Evolutionary conservation across 345 rosid species (phyloP).

Genomic region (Geranium brycei): DNA sequence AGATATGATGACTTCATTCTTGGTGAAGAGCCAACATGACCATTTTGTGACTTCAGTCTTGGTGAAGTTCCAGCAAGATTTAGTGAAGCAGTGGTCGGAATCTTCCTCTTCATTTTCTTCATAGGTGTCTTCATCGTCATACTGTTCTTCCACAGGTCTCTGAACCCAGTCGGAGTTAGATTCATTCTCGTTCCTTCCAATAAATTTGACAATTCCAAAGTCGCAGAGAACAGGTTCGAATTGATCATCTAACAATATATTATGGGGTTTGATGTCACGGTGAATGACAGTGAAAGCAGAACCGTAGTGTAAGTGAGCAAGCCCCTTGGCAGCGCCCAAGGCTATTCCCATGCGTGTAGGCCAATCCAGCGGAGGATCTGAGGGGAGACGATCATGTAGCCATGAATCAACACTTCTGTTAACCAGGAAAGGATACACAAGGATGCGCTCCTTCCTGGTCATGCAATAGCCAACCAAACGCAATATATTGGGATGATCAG

Average conservation of each 20-base stretch:
- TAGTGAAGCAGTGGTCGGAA: too few relatives aligned
- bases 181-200: neutral
- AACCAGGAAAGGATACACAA: slow-evolving; percentile 6
- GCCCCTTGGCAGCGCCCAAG: slow-evolving; percentile 3
- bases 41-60: too few relatives aligned
- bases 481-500: neutral
- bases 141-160: too few relatives aligned
- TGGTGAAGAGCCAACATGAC: too few relatives aligned
- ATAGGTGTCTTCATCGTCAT: too few relatives aligned
- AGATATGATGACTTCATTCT: too few relatives aligned
- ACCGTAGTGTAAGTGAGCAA: neutral
- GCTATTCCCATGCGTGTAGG: neutral
- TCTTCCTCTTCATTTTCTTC: too few relatives aligned
- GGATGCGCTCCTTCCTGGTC: neutral
- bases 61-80: too few relatives aligned
- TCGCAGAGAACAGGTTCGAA: neutral
- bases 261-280: neutral
- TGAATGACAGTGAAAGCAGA: slow-evolving; percentile 1
- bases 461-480: slow-evolving; percentile 3
- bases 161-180: too few relatives aligned
- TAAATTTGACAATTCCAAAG: neutral
- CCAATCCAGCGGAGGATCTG: slow-evolving; percentile 2
- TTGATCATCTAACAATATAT: slow-evolving; percentile 6
- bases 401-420: neutral
- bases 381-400: neutral